Evolutionary conservation across 2,329 filamentous ascomycete genomes (phyloP).

Genomic region (Periconia macrospinosa): DNA sequence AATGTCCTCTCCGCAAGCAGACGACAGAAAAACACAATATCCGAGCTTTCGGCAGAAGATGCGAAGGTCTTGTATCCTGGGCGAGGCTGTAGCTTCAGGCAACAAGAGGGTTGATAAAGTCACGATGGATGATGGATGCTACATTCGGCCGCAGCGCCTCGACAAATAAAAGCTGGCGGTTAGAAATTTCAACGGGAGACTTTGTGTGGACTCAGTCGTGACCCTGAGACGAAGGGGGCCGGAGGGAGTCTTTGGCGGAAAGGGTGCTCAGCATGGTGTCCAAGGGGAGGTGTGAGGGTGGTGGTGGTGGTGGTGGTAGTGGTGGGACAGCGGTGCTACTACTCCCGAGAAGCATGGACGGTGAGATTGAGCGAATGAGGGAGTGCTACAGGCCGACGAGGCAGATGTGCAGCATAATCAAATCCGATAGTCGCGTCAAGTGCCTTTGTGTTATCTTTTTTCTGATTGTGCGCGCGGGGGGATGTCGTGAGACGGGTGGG

Average conservation of each 20-base stretch:
- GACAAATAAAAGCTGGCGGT: no score
- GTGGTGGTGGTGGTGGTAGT: background rate
- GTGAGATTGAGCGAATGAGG: no score
- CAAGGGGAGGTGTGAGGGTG: background rate
- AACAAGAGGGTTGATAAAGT: background rate
- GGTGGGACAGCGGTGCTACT: no score
- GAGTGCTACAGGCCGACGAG: no score
- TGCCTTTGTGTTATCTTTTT: no score
- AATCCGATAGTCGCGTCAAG: no score
- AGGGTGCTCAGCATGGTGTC: conserved; percentile 11
- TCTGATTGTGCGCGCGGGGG: no score
- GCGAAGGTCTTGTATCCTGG: background rate
- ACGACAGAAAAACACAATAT: background rate
- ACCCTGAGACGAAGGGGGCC: background rate
- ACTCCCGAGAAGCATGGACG: no score
- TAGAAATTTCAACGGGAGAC: background rate
- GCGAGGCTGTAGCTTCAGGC: background rate
- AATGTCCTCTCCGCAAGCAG: background rate
- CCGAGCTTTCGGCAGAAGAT: background rate
- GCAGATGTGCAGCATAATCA: no score
- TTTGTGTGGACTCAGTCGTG: background rate
- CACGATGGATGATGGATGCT: background rate
- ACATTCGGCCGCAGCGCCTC: background rate
- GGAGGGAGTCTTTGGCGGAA: conserved; percentile 2
- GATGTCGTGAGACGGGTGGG: no score